Conservation (phyloP, 2,329 filamentous ascomycete genomes). For the Chrysoporthe austroafricana region DNA sequence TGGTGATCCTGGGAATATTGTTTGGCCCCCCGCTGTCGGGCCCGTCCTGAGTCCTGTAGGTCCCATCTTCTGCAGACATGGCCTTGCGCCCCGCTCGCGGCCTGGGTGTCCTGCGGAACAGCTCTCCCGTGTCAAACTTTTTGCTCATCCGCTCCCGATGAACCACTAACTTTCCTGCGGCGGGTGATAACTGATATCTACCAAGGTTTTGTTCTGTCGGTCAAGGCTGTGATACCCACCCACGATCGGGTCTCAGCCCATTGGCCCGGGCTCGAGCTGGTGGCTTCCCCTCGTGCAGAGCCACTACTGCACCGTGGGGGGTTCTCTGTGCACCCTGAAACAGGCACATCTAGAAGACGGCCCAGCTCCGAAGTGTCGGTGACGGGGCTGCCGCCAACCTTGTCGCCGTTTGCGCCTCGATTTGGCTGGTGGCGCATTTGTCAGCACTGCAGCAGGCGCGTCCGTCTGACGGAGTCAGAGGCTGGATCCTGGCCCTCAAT, state of each 20-base stretch:
- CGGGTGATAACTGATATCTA: background rate
- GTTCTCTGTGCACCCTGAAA: background rate
- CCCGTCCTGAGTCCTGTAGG: no score
- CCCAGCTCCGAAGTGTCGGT: constrained; percentile 5
- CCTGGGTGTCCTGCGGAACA: background rate
- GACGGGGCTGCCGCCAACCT: constrained; percentile 1
- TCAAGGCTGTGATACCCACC: background rate
- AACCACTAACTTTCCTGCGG: background rate
- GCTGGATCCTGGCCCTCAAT: no score
- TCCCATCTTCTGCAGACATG: background rate
- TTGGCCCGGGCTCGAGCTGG: background rate
- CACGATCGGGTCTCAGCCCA: constrained; percentile 1
- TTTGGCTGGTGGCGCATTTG: background rate
- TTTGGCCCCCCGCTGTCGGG: constrained; percentile 4
- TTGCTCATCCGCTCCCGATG: background rate
- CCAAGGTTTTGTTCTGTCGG: background rate
- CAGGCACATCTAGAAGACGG: background rate
- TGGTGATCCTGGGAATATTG: background rate
- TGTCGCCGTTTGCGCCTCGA: background rate
- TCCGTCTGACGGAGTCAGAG: background rate
- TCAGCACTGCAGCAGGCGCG: background rate
- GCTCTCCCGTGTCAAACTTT: background rate
- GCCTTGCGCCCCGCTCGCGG: background rate
- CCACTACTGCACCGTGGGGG: constrained; percentile 5
- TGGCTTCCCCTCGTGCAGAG: background rate